Conservation (phyloP, 257 asterid genomes). For the Ehretia macrophylla region DNA sequence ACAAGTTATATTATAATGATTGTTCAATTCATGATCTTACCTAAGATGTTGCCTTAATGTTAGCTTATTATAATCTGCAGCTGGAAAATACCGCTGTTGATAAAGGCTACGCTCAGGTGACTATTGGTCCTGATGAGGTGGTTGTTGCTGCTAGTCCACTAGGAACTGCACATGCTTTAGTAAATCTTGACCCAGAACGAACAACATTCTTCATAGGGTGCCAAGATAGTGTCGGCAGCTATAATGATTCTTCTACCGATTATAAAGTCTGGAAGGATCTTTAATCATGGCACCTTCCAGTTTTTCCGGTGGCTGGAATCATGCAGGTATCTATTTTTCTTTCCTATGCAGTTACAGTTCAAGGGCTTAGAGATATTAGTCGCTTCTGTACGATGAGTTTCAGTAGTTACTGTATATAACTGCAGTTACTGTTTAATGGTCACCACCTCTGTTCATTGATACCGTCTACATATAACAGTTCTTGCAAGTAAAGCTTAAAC, state of each 20-base stretch:
- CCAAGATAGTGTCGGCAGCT: conserved; percentile 56
- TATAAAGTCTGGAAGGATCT: conserved; percentile 81
- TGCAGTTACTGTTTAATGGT: background rate
- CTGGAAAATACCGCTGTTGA: conserved; percentile 51
- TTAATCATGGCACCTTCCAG: conserved; percentile 14
- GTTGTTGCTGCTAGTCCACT: conserved; percentile 66
- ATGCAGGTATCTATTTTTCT: background rate
- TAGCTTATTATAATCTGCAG: conserved; percentile 33
- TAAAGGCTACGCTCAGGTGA: conserved; percentile 64
- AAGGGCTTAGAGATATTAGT: background rate
- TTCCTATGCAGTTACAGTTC: too few relatives aligned
- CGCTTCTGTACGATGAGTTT: background rate
- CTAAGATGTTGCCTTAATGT: background rate
- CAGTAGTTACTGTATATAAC: background rate
- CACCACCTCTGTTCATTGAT: background rate
- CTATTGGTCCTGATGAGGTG: conserved; percentile 69
- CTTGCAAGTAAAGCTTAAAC: background rate
- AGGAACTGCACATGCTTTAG: conserved; percentile 86
- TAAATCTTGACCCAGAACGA: conserved; percentile 49
- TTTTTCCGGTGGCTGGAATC: background rate
- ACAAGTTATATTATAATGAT: too few relatives aligned
- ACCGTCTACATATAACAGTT: background rate
- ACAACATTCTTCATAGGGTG: conserved; percentile 75
- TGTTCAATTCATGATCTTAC: background rate
- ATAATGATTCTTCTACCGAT: conserved; percentile 55